These are phyloP conservation scores for Pseudozyma hubeiensis DNA, from an alignment of 1,284 basidiomycete species.

Conservation along the genomic window DNA sequence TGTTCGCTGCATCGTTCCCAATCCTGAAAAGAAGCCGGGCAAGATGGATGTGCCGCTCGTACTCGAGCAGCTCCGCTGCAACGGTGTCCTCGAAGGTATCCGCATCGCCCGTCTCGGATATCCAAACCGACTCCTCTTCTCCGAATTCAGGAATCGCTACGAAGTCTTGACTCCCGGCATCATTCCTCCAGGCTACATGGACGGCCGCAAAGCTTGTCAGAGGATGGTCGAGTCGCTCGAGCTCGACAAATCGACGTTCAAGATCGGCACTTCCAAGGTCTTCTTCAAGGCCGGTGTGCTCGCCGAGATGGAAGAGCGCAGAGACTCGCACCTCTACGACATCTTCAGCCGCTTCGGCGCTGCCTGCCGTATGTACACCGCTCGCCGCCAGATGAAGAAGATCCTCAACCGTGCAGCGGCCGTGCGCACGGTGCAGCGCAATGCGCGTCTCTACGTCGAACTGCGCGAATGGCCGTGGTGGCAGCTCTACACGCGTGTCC, in stretches of 20 bases:
- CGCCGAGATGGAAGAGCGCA: conserved; percentile 94
- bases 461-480: conserved; percentile 99
- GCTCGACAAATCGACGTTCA: conserved; percentile 85
- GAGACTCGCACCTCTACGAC: conserved; percentile 87
- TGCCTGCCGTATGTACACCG: conserved; percentile 83
- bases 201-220: conserved; percentile 90
- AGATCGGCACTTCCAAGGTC: conserved; percentile 95
- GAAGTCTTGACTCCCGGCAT: conserved; percentile 94
- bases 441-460: conserved; percentile 84
- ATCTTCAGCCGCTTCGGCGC: conserved; percentile 91
- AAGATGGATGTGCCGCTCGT: conserved; percentile 93
- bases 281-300: conserved; percentile 99
- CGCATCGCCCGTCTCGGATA: conserved; percentile 97
- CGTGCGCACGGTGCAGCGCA: conserved; percentile 90
- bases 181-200: conserved; percentile 93
- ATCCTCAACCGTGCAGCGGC: conserved; percentile 91
- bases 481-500: conserved; percentile 93
- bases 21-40: conserved; percentile 89
- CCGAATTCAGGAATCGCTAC: conserved; percentile 96
- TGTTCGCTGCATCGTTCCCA: conserved; percentile 97
- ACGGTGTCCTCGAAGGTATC: conserved; percentile 98
- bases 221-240: conserved; percentile 93
- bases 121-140: conserved; percentile 94
- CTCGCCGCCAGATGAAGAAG: conserved; percentile 91
- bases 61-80: conserved; percentile 95